Percentiles rank a stretch among this genome's conserved stretches.
Evolutionary conservation across 257 asterid genomes (phyloP).

Genomic region (Cinchona pubescens): DNA sequence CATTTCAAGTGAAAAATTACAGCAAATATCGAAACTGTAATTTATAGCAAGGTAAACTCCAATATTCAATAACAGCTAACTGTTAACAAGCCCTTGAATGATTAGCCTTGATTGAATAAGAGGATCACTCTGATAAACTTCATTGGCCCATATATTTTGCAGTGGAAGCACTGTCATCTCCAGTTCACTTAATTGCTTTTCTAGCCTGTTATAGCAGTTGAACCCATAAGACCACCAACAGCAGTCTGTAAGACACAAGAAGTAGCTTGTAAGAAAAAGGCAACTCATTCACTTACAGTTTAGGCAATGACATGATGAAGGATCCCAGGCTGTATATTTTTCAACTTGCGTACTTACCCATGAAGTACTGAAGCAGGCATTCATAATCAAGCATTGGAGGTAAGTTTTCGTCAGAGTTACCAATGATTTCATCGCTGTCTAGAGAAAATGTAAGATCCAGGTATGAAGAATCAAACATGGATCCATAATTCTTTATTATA

Average conservation of each 20-base stretch:
- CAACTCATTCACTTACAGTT: neutral
- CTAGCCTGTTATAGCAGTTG: slow-evolving; percentile 29
- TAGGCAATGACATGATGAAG: neutral
- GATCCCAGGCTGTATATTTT: neutral
- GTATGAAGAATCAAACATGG: slow-evolving; percentile 44
- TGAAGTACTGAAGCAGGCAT: slow-evolving; percentile 37
- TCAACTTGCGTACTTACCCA: slow-evolving; percentile 43
- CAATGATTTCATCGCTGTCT: slow-evolving; percentile 25
- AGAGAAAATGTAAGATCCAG: slow-evolving; percentile 50
- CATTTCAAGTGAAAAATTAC: too few species aligned
- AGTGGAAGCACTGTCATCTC: slow-evolving; percentile 43
- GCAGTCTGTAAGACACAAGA: slow-evolving; percentile 38
- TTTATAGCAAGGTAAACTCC: neutral
- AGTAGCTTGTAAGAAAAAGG: neutral
- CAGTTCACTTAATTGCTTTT: slow-evolving; percentile 34
- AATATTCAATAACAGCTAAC: slow-evolving; percentile 5
- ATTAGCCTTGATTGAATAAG: slow-evolving; percentile 57
- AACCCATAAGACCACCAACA: slow-evolving; percentile 52
- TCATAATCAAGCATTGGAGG: slow-evolving; percentile 43
- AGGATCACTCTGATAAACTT: slow-evolving; percentile 41
- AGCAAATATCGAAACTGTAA: neutral
- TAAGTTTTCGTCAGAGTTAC: slow-evolving; percentile 42
- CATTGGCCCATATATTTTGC: slow-evolving; percentile 57
- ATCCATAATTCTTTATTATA: slow-evolving; percentile 52
- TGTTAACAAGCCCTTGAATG: slow-evolving; percentile 37